These are phyloP conservation scores for Zea mays DNA, from an alignment of 176 grass and related monocot species.

Conservation along the genomic window DNA sequence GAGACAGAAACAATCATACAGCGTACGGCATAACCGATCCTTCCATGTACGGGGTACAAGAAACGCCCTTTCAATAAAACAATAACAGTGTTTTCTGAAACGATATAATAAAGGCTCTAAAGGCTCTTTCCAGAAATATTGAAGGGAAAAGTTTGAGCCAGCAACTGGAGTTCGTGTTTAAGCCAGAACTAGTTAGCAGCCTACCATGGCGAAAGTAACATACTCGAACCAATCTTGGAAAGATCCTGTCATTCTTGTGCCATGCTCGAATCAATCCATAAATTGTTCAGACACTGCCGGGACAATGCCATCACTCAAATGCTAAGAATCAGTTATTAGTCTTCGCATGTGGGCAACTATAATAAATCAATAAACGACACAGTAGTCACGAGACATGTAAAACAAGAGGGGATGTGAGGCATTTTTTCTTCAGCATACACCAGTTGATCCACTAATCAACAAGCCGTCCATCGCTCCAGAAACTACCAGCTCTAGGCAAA, in stretches of 20 bases:
- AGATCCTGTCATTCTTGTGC: not conserved
- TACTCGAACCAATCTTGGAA: not conserved
- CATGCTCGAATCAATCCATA: not conserved
- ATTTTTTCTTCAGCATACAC: not conserved
- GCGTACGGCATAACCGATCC: not conserved
- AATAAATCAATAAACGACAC: not conserved
- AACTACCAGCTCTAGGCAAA: slow-evolving; percentile 21
- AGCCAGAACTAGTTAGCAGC: not conserved
- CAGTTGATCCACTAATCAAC: slow-evolving; percentile 24
- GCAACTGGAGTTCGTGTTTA: not conserved
- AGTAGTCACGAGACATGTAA: not conserved
- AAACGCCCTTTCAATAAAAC: not conserved
- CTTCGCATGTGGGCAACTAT: too few species aligned
- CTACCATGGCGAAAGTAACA: not conserved
- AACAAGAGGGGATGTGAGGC: not conserved
- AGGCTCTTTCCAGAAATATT: slow-evolving; percentile 4
- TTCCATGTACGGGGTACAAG: not conserved
- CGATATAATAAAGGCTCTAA: not conserved
- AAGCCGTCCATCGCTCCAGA: not conserved
- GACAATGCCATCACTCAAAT: not conserved
- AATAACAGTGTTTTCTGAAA: not conserved
- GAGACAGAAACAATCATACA: not conserved
- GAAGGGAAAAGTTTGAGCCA: not conserved
- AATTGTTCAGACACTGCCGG: too few species aligned
- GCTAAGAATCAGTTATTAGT: not conserved